These are phyloP conservation scores for Ormosia emarginata DNA, from an alignment of 306 rosid species.

Conservation along the genomic window DNA sequence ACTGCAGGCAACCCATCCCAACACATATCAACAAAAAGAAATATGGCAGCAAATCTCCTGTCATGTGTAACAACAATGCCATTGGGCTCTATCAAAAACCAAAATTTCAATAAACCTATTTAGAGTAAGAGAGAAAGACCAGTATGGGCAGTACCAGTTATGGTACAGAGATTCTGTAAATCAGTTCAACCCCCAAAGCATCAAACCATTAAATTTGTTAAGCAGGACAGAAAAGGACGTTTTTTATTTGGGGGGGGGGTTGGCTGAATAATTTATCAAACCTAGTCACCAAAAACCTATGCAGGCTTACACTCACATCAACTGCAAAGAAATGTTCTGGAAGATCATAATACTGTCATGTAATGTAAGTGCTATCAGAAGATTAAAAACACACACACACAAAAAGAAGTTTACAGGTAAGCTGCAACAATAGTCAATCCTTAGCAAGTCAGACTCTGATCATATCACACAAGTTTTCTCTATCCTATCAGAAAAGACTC, in stretches of 20 bases:
- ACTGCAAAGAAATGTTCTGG: not conserved
- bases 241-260: not conserved
- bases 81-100: not conserved
- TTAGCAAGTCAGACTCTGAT: not conserved
- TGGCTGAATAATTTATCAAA: not conserved
- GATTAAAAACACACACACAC: not conserved
- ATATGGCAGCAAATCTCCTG: not conserved
- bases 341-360: not conserved
- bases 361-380: not conserved
- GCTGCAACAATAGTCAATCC: not conserved
- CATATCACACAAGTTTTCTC: not conserved
- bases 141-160: not conserved
- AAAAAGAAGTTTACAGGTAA: not conserved
- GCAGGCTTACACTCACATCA: not conserved
- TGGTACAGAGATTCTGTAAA: not conserved
- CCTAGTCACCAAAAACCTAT: not conserved
- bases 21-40: not conserved
- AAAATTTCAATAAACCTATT: not conserved
- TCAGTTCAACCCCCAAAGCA: not conserved
- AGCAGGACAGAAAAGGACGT: not conserved
- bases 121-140: not conserved
- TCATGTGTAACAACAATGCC: not conserved
- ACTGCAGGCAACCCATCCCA: not conserved
- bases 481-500: not conserved
- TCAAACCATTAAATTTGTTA: not conserved